These are phyloP conservation scores for Haplosporangium gracile DNA, from an alignment of 192 early-diverging fungal genomes.

Conservation along the genomic window DNA sequence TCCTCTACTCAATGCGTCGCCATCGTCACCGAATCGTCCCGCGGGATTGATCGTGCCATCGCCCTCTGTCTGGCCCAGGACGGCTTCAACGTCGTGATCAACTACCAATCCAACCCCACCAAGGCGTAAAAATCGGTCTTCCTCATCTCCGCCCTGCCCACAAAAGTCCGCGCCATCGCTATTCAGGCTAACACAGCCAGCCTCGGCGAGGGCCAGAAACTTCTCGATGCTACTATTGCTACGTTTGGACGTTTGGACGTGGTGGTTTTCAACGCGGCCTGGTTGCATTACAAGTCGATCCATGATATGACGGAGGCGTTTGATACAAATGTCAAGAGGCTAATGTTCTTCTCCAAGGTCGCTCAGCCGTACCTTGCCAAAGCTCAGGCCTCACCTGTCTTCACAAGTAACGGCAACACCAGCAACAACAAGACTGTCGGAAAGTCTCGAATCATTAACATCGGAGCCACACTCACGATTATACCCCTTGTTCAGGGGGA, in stretches of 20 bases:
- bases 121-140: constrained; percentile 64
- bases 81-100: constrained; percentile 65
- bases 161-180: constrained; percentile 44
- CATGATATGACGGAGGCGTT: constrained; percentile 45
- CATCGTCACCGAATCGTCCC: constrained; percentile 89
- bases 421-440: no score
- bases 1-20: constrained; percentile 75
- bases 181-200: constrained; percentile 56
- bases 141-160: neutral
- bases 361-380: constrained; percentile 45
- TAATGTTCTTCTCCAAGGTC: constrained; percentile 32
- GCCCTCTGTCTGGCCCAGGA: constrained; percentile 83
- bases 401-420: no score
- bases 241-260: constrained; percentile 58
- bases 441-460: constrained; percentile 37
- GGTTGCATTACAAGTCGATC: constrained; percentile 32
- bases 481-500: constrained; percentile 13
- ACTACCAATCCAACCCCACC: constrained; percentile 85
- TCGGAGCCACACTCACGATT: constrained; percentile 29
- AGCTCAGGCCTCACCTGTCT: neutral
- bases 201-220: neutral
- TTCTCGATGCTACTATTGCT: constrained; percentile 37
- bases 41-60: constrained; percentile 89
- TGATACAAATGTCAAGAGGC: constrained; percentile 43
- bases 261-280: constrained; percentile 59